These are phyloP conservation scores for Zygosaccharomyces sapae DNA, from an alignment of 1,139 yeast species.

Conservation along the genomic window DNA sequence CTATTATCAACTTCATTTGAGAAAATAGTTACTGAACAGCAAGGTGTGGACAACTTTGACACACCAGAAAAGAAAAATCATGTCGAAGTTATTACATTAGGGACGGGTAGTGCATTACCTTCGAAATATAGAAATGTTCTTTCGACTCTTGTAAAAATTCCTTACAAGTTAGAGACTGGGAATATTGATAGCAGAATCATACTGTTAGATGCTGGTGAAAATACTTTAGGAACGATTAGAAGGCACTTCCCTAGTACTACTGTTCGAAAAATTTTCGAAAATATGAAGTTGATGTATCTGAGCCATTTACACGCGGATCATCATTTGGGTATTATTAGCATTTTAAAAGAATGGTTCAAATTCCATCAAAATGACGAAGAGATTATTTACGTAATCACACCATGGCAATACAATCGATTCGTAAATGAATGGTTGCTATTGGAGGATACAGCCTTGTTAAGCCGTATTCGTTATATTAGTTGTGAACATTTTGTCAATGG, in stretches of 20 bases:
- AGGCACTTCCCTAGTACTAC: conserved; percentile 56
- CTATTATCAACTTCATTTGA: conserved; percentile 18
- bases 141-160: conserved; percentile 69
- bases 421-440: conserved; percentile 65
- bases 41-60: conserved; percentile 25
- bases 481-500: conserved; percentile 57
- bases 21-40: conserved; percentile 18
- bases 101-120: conserved; percentile 94
- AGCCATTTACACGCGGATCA: conserved; percentile 98
- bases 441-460: conserved; percentile 44
- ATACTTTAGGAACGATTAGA: conserved; percentile 68
- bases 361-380: conserved; percentile 32
- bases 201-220: conserved; percentile 90
- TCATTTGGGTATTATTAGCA: conserved; percentile 75
- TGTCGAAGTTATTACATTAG: conserved; percentile 73
- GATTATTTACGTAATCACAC: conserved; percentile 57
- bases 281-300: conserved; percentile 61
- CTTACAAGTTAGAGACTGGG: conserved; percentile 40
- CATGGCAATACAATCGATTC: conserved; percentile 70
- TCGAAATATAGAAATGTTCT: conserved; percentile 79
- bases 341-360: conserved; percentile 66
- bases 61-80: conserved; percentile 39
- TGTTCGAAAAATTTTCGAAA: conserved; percentile 41
- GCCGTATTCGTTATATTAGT: conserved; percentile 54
- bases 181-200: conserved; percentile 42